These are phyloP conservation scores for Pseudevernia furfuracea DNA, from an alignment of 495 filamentous ascomycete genomes.

Conservation along the genomic window DNA sequence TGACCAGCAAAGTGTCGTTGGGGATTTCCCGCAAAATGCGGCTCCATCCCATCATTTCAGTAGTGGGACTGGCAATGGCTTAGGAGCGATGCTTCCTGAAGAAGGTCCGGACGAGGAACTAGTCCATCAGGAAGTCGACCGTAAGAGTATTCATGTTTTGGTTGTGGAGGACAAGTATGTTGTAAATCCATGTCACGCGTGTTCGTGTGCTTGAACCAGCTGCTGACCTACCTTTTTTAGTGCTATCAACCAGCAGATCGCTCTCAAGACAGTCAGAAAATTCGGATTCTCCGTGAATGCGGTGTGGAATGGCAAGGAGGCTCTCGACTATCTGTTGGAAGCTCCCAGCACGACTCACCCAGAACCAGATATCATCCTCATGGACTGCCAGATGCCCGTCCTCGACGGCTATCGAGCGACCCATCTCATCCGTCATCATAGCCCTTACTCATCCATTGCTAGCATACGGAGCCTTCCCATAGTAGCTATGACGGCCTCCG, in stretches of 20 bases:
- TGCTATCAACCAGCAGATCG: slow-evolving; percentile 71
- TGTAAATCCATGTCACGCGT: background rate
- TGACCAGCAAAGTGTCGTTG: slow-evolving; percentile 31
- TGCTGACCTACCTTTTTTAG: slow-evolving; percentile 28
- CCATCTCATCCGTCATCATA: slow-evolving; percentile 56
- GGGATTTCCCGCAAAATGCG: background rate
- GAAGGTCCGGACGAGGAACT: background rate
- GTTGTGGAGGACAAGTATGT: slow-evolving; percentile 72
- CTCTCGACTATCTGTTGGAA: slow-evolving; percentile 56
- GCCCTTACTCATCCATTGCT: slow-evolving; percentile 46
- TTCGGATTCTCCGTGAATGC: slow-evolving; percentile 64
- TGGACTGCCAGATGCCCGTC: slow-evolving; percentile 83
- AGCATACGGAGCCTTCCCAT: slow-evolving; percentile 53
- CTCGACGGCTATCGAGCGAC: slow-evolving; percentile 75
- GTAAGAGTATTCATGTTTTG: slow-evolving; percentile 53
- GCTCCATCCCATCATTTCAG: background rate
- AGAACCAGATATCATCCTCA: slow-evolving; percentile 69
- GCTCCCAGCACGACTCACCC: slow-evolving; percentile 30
- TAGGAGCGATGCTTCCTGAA: background rate
- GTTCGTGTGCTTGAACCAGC: background rate
- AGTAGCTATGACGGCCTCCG: slow-evolving; percentile 74
- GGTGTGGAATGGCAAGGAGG: slow-evolving; percentile 69
- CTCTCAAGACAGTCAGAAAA: slow-evolving; percentile 64
- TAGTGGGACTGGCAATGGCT: background rate
- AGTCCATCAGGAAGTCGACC: slow-evolving; percentile 24